Conservation (phyloP, 2,329 filamentous ascomycete species). For the Pseudogymnoascus sp. region DNA sequence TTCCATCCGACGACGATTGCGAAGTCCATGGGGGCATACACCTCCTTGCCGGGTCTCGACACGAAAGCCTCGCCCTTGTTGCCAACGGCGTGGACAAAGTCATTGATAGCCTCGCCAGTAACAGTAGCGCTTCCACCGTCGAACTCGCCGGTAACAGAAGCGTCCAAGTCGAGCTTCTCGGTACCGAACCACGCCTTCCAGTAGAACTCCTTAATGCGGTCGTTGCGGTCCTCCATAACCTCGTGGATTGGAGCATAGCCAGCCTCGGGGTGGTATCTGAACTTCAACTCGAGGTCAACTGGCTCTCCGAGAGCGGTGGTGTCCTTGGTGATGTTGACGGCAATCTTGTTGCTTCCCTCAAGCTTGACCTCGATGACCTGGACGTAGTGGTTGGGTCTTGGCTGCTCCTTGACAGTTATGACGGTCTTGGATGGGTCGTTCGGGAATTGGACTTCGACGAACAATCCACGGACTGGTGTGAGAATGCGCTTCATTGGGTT, state of each 20-base stretch:
- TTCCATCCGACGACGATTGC: constrained; percentile 98
- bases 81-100: constrained; percentile 98
- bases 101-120: constrained; percentile 87
- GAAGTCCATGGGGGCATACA: constrained; percentile 97
- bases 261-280: constrained; percentile 89
- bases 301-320: constrained; percentile 78
- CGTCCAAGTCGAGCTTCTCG: constrained; percentile 75
- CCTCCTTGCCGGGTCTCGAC: constrained; percentile 85
- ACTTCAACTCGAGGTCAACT: constrained; percentile 76
- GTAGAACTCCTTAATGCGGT: constrained; percentile 99
- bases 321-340: constrained; percentile 87
- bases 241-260: constrained; percentile 97
- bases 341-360: constrained; percentile 68
- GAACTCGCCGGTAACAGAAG: constrained; percentile 77
- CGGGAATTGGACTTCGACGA: constrained; percentile 79
- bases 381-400: constrained; percentile 75
- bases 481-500: constrained; percentile 94
- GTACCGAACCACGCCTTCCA: constrained; percentile 96
- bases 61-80: constrained; percentile 98
- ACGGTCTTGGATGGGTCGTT: constrained; percentile 76
- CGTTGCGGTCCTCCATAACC: constrained; percentile 92
- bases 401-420: constrained; percentile 82
- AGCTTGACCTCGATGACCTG: constrained; percentile 84
- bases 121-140: constrained; percentile 83
- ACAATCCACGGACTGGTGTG: constrained; percentile 74